Conservation (phyloP, 1,284 basidiomycete species). For the Hypsizygus ulmarius region DNA sequence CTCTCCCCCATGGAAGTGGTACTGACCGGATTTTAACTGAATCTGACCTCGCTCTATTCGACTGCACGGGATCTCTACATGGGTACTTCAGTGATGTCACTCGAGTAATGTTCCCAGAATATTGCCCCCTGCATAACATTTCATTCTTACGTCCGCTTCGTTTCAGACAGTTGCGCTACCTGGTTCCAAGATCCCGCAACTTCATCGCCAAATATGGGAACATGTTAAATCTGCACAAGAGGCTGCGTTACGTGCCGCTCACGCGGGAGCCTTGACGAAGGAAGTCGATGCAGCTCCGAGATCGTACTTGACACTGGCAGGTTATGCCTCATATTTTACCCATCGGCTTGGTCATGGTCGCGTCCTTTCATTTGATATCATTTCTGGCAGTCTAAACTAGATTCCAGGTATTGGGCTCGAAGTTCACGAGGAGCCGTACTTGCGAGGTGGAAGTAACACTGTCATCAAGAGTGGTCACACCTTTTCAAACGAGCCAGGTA, state of each 20-base stretch:
- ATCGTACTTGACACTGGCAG: conserved; percentile 41
- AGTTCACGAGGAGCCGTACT: conserved; percentile 79
- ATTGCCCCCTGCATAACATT: background rate
- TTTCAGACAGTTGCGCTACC: conserved; percentile 68
- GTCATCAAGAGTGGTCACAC: conserved; percentile 63
- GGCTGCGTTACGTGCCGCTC: conserved; percentile 49
- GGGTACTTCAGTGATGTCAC: conserved; percentile 80
- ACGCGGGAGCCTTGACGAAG: conserved; percentile 48
- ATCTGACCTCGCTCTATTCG: conserved; percentile 75
- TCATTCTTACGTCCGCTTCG: background rate
- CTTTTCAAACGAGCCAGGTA: conserved; percentile 82
- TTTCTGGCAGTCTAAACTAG: background rate
- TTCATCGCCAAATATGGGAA: conserved; percentile 65
- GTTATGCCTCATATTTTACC: conserved; percentile 67
- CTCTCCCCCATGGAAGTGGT: conserved; percentile 79
- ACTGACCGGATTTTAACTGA: conserved; percentile 57
- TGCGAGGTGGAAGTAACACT: conserved; percentile 64
- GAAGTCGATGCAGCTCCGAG: conserved; percentile 72
- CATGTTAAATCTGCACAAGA: conserved; percentile 65
- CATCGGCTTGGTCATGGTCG: conserved; percentile 78
- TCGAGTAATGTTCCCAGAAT: conserved; percentile 46
- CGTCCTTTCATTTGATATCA: background rate
- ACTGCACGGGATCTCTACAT: conserved; percentile 68
- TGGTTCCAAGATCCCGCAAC: conserved; percentile 50
- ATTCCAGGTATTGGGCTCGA: conserved; percentile 75